Conservation (phyloP, 2,329 filamentous ascomycete species). For the Colletotrichum magnum region DNA sequence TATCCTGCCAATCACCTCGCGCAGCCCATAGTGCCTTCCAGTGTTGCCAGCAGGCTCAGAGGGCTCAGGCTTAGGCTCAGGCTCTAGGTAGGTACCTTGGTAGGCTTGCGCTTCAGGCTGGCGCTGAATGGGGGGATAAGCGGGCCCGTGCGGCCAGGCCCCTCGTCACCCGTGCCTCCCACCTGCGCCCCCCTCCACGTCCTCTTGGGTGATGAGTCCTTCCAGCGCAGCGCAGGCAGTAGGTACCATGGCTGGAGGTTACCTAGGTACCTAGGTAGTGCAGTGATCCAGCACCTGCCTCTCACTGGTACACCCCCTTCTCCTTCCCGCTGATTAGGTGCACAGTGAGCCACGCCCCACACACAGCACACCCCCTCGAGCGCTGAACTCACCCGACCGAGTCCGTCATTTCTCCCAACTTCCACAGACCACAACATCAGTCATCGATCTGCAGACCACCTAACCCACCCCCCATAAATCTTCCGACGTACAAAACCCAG, state of each 20-base stretch:
- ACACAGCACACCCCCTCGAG: not conserved
- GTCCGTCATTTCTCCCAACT: slow-evolving; percentile 40
- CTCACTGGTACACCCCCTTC: too few species aligned
- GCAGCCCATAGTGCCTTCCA: too few species aligned
- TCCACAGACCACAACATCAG: slow-evolving; percentile 26
- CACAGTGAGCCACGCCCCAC: not conserved
- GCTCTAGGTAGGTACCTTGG: too few species aligned
- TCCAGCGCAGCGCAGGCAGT: not conserved
- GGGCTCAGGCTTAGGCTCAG: too few species aligned
- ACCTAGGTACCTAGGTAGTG: too few species aligned
- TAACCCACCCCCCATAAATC: slow-evolving; percentile 36
- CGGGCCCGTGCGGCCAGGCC: too few species aligned
- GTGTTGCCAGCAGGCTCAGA: too few species aligned
- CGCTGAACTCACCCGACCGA: slow-evolving; percentile 24
- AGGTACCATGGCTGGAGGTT: too few species aligned
- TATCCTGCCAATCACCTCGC: not conserved
- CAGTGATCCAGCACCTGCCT: too few species aligned
- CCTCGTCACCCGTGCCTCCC: slow-evolving; percentile 14
- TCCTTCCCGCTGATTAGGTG: not conserved
- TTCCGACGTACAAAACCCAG: slow-evolving; percentile 41
- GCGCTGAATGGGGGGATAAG: too few species aligned
- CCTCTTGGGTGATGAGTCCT: not conserved
- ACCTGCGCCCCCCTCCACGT: slow-evolving; percentile 2
- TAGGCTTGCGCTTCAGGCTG: not conserved
- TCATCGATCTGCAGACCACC: slow-evolving; percentile 34